Base-by-base conservation (phyloP, 2,329 filamentous ascomycete genomes). In the Plectosphaerella plurivora region DNA sequence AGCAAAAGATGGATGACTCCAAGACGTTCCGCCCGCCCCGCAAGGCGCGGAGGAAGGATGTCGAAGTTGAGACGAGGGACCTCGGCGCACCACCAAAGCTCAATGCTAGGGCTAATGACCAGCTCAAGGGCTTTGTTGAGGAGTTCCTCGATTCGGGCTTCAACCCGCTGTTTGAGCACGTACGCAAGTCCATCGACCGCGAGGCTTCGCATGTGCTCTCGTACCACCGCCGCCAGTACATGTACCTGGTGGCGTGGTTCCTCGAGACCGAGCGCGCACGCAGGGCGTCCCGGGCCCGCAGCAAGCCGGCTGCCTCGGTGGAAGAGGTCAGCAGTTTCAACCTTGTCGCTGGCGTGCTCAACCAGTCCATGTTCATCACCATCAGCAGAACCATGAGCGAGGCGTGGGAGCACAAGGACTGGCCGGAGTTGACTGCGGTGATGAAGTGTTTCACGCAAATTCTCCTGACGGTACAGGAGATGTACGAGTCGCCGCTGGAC, bases 371-470 rank as follows among this genome's bases (percentile, higher is more conserved):
- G 61, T 97, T 99, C 61, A 88, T 97, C 57, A 86, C 90, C 3
- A 72, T 99, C 16, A 96, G 91, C 60, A 84, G 89, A 49, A 83
- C 85, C 47, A 91, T 99, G 78, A 88, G 93, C 57, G 81, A 82
- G 51, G 83, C 87, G 3, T 80, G 88, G 56, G 91, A 95, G 57
- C 81, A 87, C 61, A 97, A 96, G 65, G 84, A 86, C 55, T 97
- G 92, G 92, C 82, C 84, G 51, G 89, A 96, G 60, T 71, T 97
- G 15, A 89, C 91, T 51, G 87, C 93, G 1, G 86, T 89, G 47
- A 94, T 97, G 85, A 86, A 89, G 51, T 97, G 92, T 65, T 96
- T 97, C 65, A 97, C 92, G 0, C 92, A 97, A 65, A 94, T 97
- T 59, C 76, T 96, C 18, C 78, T 96, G 24, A 96, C 92, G 0